A percentile compares a stretch with the other conserved stretches of the same genome.
These are phyloP conservation scores for Cladophialophora immunda DNA, from an alignment of 2,329 filamentous ascomycete genomes.

Conservation along the genomic window DNA sequence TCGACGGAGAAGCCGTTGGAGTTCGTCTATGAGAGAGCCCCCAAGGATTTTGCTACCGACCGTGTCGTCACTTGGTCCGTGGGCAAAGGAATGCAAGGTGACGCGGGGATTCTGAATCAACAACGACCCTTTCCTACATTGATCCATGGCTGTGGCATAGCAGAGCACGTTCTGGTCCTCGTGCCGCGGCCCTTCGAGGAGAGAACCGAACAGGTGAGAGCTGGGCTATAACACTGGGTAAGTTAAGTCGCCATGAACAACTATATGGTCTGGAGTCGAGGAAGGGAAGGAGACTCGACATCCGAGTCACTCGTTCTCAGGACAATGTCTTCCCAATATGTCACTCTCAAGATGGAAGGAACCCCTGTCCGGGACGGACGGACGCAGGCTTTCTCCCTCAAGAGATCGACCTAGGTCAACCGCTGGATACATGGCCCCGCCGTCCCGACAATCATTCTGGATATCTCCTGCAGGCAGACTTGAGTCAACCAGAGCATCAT, in stretches of 20 bases:
- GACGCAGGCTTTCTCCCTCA: not conserved
- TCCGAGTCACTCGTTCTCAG: not conserved
- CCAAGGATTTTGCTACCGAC: not conserved
- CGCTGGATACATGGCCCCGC: not conserved
- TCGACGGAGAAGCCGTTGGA: not conserved
- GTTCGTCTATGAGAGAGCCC: not conserved
- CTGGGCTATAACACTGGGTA: not conserved
- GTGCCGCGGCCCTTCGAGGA: not conserved
- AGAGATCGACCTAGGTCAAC: not conserved
- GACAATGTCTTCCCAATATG: not conserved
- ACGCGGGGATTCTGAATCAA: not conserved
- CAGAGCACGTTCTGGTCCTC: not conserved
- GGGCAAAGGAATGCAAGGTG: not conserved
- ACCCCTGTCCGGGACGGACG: not conserved
- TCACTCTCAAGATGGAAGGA: not conserved
- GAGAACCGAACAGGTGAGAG: not conserved
- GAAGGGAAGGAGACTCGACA: not conserved
- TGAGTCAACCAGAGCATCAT: not conserved
- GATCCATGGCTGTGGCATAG: not conserved
- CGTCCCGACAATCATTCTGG: not conserved
- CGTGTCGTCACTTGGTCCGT: not conserved
- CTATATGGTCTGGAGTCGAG: not conserved
- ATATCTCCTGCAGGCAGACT: not conserved
- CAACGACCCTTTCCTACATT: not conserved
- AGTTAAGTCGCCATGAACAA: not conserved